These are phyloP conservation scores for Xylaria sp. DNA, from an alignment of 2,329 filamentous ascomycete genomes.

Conservation along the genomic window DNA sequence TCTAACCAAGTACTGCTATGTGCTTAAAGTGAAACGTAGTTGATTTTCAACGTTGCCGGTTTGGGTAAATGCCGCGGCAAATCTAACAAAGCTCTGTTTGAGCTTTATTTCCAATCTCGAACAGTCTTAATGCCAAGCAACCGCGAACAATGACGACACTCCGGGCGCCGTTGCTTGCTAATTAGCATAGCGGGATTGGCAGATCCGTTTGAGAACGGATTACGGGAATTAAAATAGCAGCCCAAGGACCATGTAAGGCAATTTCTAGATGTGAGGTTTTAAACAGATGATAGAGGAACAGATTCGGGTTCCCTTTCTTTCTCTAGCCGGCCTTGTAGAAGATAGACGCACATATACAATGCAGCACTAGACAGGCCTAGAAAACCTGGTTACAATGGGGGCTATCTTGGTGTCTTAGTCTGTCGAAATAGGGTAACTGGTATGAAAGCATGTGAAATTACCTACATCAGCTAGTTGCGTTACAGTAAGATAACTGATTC, in stretches of 20 bases:
- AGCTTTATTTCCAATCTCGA: background rate
- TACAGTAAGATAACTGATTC: no score
- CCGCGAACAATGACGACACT: slow-evolving; percentile 21
- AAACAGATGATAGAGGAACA: no score
- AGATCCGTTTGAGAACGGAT: background rate
- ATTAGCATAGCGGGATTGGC: background rate
- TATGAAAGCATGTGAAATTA: slow-evolving; percentile 1
- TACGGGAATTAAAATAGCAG: background rate
- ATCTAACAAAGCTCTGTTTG: background rate
- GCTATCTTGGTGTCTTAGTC: no score
- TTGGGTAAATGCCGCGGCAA: slow-evolving; percentile 26
- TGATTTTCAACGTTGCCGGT: background rate
- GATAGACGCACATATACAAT: background rate
- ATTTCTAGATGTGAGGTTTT: no score
- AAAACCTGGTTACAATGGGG: no score
- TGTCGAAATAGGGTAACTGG: background rate
- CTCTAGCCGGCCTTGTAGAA: background rate
- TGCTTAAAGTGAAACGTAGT: background rate
- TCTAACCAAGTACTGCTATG: background rate
- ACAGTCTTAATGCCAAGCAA: slow-evolving; percentile 10
- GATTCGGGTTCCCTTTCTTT: no score
- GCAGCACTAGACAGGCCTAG: background rate
- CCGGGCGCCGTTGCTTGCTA: background rate
- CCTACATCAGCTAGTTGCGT: no score
- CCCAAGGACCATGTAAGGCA: no score